Evolutionary conservation across 345 rosid species (phyloP), one percentile per base, ranked within the genome.

Genomic region (Corymbia maculata): DNA sequence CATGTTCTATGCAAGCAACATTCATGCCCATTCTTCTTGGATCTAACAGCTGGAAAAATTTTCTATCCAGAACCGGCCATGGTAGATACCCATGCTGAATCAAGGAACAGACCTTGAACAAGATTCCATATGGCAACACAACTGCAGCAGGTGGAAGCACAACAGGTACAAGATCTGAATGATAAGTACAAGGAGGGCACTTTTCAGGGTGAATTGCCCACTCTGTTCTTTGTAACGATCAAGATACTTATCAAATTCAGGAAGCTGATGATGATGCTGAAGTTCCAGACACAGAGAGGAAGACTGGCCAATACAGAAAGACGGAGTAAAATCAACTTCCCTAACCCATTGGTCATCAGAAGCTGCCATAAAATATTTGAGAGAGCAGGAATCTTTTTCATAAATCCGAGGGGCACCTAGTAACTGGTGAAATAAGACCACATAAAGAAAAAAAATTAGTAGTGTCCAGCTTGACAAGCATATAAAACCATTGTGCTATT

Each of bases 241-340:
- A 2, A 93, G 92, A 32, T 86, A 86, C 28, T 92, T 88, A 61
- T 55, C 57, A 45, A 94, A 93, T 24, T 89, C 90, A 24, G 96
- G 94, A 84, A 92, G 92, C 8, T 59, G 21, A 16, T 55, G 64
- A 4, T 10, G 12, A 52, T 6, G 7, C 0, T 93, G 94, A 85
- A 95, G 92, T 92, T 93, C 94, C 88, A 95, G 85, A 85, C 96
- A 94, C 30, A 95, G 45, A 0, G 94, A 93, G 21, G 94, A 61
- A 7, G 97, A 93, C 45, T 95, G 97, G 26, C 93, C 94, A 13
- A 94, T 94, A 85, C 92, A 87, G 51, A 70, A 80, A 4, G 59
- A 87, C 2, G 94, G 93, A 9, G 94, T 91, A 85, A 95, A 95
- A 88, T 95, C 95, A 7, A 91, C 88, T 22, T 91, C 90, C 79